Conservation (phyloP, 805 yeast species). For the Candida morakotiae region DNA sequence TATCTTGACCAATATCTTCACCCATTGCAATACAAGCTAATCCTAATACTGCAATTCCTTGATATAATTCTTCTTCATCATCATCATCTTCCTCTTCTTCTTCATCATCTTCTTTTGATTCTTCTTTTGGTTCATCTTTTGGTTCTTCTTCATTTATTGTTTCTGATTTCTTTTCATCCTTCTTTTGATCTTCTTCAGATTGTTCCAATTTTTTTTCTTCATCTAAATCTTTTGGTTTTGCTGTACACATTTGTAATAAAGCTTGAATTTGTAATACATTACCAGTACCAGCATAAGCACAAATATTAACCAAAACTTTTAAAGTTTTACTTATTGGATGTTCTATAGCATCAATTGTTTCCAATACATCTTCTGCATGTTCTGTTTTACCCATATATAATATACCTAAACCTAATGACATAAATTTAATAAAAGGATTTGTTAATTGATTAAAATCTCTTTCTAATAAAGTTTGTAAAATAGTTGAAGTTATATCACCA, state of each 20-base stretch:
- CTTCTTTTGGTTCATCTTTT: slow-evolving; percentile 19
- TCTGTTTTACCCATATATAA: slow-evolving; percentile 92
- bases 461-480: slow-evolving; percentile 85
- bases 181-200: slow-evolving; percentile 33
- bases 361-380: slow-evolving; percentile 89
- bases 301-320: slow-evolving; percentile 83
- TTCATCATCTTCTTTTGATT: slow-evolving; percentile 19
- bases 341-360: slow-evolving; percentile 90
- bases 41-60: slow-evolving; percentile 91
- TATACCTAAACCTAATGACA: slow-evolving; percentile 89
- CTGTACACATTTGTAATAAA: slow-evolving; percentile 81
- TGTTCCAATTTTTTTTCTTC: slow-evolving; percentile 58
- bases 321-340: slow-evolving; percentile 89
- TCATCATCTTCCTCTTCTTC: slow-evolving; percentile 22
- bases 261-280: slow-evolving; percentile 93
- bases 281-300: slow-evolving; percentile 97
- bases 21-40: slow-evolving; percentile 95
- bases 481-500: slow-evolving; percentile 91
- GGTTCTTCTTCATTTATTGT: slow-evolving; percentile 14
- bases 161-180: slow-evolving; percentile 18
- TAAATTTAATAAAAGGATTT: slow-evolving; percentile 82
- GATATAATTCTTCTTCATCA: slow-evolving; percentile 56
- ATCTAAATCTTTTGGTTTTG: slow-evolving; percentile 56
- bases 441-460: slow-evolving; percentile 73
- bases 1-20: slow-evolving; percentile 95